A percentile compares a stretch with the other conserved stretches of the same genome.
phyloP scores from a whole-genome alignment of 2,329 filamentous ascomycete species.

The Talaromyces amestolkiae region DNA sequence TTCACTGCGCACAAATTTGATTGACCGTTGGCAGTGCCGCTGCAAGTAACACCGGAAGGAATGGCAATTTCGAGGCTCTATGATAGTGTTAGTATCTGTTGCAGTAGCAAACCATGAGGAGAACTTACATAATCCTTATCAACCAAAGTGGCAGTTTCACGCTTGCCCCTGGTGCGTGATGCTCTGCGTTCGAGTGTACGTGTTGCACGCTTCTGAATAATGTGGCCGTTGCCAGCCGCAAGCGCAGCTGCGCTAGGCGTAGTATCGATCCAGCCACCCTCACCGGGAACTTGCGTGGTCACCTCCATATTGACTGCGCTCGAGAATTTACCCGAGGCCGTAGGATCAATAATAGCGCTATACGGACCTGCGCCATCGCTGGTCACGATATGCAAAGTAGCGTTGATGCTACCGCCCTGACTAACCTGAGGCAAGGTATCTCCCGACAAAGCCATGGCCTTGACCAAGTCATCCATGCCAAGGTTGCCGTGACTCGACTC shows the following conservation, averaged over 20 bases:
- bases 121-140: background rate
- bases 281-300: background rate
- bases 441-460: background rate
- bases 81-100: background rate
- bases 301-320: background rate
- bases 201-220: background rate
- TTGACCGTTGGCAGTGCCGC: background rate
- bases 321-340: background rate
- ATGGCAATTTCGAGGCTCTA: background rate
- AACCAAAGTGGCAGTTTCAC: background rate
- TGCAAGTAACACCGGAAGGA: background rate
- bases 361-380: conserved; percentile 8
- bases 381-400: conserved; percentile 7
- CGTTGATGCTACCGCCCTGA: conserved; percentile 5
- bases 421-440: background rate
- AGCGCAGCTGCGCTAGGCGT: background rate
- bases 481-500: conserved; percentile 1
- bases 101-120: background rate
- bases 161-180: background rate
- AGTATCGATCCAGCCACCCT: background rate
- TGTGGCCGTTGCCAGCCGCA: background rate
- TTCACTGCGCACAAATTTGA: conserved; percentile 8
- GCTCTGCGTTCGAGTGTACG: background rate
- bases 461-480: background rate
- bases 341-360: conserved; percentile 1